Percentiles rank a stretch among this genome's conserved stretches.
Conservation (phyloP, 2,329 filamentous ascomycete genomes). For the Ophiostoma quercus region DNA sequence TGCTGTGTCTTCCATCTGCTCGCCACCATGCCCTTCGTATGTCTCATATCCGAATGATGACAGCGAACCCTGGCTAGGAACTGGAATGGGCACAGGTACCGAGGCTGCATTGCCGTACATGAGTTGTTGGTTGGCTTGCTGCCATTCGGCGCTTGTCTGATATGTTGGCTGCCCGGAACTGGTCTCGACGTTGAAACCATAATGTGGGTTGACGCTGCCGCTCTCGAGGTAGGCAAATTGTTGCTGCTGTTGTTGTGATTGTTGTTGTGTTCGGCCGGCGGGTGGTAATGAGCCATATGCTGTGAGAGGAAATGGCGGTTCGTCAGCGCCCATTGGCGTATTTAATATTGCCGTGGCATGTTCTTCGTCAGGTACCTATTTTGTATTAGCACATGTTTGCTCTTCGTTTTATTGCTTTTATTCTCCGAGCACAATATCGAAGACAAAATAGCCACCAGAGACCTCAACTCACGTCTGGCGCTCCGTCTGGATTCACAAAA, state of each 20-base stretch:
- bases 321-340: neutral
- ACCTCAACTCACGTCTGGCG: slow-evolving; percentile 1
- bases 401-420: neutral
- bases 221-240: slow-evolving; percentile 6
- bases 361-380: slow-evolving; percentile 9
- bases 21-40: slow-evolving; percentile 14
- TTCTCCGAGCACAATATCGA: neutral
- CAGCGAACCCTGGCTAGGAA: neutral
- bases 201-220: neutral
- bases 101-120: neutral
- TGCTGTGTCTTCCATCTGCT: neutral
- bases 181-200: neutral
- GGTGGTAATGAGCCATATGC: neutral
- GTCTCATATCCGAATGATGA: slow-evolving; percentile 1
- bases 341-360: slow-evolving; percentile 1
- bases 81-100: neutral
- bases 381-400: neutral
- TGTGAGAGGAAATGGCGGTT: neutral
- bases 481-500: slow-evolving; percentile 13
- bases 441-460: neutral
- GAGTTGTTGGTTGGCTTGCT: slow-evolving; percentile 1
- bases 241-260: neutral
- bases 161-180: neutral
- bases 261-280: neutral
- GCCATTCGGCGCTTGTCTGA: slow-evolving; percentile 14